phyloP scores from a whole-genome alignment of 805 yeast genomes.

The Candida chauliodis region DNA sequence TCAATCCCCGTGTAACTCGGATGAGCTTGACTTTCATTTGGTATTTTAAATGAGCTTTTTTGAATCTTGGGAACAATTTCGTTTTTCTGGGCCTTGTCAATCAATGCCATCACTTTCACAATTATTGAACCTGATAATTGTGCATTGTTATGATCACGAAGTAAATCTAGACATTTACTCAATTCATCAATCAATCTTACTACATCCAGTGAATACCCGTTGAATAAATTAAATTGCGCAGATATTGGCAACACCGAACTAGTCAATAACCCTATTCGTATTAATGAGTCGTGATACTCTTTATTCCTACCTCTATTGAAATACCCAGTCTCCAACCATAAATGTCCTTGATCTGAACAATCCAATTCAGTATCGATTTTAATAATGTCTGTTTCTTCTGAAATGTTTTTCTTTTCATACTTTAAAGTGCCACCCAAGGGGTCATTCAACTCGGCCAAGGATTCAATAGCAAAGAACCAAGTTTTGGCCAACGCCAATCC shows the following conservation, averaged over 20 bases:
- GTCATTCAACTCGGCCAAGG: conserved; percentile 50
- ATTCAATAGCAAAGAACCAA: conserved; percentile 57
- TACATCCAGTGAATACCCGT: conserved; percentile 28
- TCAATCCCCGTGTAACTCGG: conserved; percentile 20
- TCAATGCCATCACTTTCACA: conserved; percentile 30
- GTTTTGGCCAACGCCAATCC: conserved; percentile 50
- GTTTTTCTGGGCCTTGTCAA: conserved; percentile 24
- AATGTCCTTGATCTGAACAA: conserved; percentile 12
- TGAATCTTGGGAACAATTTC: conserved; percentile 23
- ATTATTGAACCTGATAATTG: conserved; percentile 20
- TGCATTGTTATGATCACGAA: conserved; percentile 15
- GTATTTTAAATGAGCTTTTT: conserved; percentile 20
- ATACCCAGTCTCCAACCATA: conserved; percentile 31
- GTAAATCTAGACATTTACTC: conserved; percentile 19
- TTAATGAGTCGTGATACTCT: conserved; percentile 30
- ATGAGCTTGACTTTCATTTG: conserved; percentile 23
- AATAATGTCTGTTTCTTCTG: conserved; percentile 4
- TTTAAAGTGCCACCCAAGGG: conserved; percentile 52
- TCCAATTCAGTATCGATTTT: conserved; percentile 10
- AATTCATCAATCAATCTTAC: conserved; percentile 26
- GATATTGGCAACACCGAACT: conserved; percentile 8
- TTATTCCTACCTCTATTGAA: conserved; percentile 21
- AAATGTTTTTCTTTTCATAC: conserved; percentile 5
- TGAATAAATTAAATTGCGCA: conserved; percentile 25
- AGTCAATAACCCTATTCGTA: conserved; percentile 23